phyloP scores from a whole-genome alignment of 768 basidiomycete genomes.

The Crucibulum laeve region DNA sequence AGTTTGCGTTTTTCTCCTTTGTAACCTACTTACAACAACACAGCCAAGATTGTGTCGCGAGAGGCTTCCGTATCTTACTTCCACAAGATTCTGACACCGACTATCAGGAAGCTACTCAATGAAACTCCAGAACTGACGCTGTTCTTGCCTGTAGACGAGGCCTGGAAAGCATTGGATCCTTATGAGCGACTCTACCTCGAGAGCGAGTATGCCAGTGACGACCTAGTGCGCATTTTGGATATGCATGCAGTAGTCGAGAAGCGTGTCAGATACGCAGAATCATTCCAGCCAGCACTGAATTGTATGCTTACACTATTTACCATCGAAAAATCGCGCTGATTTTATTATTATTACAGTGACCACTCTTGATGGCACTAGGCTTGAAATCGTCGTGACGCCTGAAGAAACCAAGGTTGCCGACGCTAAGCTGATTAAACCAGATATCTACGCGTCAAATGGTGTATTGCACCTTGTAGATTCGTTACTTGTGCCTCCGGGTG shows the following conservation, averaged over 20 bases:
- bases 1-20: conserved; percentile 2
- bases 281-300: conserved; percentile 46
- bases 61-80: conserved; percentile 71
- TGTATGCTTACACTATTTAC: conserved; percentile 35
- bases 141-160: conserved; percentile 83
- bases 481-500: conserved; percentile 72
- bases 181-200: conserved; percentile 87
- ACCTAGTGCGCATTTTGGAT: conserved; percentile 71
- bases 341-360: conserved; percentile 46
- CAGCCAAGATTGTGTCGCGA: conserved; percentile 58
- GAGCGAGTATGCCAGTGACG: conserved; percentile 80
- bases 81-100: conserved; percentile 61
- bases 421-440: conserved; percentile 63
- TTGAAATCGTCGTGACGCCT: conserved; percentile 54
- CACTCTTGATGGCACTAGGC: conserved; percentile 60
- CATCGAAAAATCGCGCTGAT: conserved; percentile 1
- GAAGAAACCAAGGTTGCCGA: conserved; percentile 53
- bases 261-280: conserved; percentile 63
- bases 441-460: conserved; percentile 93
- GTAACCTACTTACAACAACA: conserved; percentile 5
- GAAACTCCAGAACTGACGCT: conserved; percentile 73
- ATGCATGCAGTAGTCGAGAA: conserved; percentile 66
- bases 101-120: conserved; percentile 54
- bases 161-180: conserved; percentile 73
- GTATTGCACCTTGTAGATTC: conserved; percentile 88